phyloP scores from a whole-genome alignment of 2,329 filamentous ascomycete genomes.

The Sclerotiophoma versabilis region DNA sequence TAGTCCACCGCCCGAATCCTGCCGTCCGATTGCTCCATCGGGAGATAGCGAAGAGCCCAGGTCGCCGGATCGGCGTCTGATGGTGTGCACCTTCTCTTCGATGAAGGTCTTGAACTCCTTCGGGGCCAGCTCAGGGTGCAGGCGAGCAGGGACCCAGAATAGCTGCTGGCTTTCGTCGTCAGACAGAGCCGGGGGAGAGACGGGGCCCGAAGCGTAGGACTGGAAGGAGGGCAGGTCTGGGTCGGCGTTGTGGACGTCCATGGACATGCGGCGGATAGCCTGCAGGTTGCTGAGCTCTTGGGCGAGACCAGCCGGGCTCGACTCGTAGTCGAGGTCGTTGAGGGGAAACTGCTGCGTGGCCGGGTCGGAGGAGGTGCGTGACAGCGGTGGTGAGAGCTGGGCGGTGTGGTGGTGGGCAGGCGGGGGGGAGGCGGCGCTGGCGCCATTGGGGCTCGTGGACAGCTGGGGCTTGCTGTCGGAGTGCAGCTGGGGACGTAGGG shows the following conservation, averaged over 20 bases:
- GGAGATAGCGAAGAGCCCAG: slow-evolving; percentile 66
- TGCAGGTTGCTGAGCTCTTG: slow-evolving; percentile 93
- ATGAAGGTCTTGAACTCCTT: slow-evolving; percentile 97
- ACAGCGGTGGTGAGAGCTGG: slow-evolving; percentile 50
- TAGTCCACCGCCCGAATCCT: slow-evolving; percentile 66
- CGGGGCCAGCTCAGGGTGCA: slow-evolving; percentile 93
- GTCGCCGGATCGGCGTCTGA: slow-evolving; percentile 80
- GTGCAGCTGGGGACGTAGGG: slow-evolving; percentile 49
- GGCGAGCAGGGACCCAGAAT: slow-evolving; percentile 93
- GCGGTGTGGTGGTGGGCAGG: slow-evolving; percentile 22
- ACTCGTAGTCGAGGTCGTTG: slow-evolving; percentile 88
- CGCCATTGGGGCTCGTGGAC: slow-evolving; percentile 9
- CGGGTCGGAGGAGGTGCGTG: slow-evolving; percentile 46
- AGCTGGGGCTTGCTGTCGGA: slow-evolving; percentile 29
- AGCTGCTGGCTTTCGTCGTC: slow-evolving; percentile 87
- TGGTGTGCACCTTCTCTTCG: slow-evolving; percentile 89
- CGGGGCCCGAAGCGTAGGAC: slow-evolving; percentile 65
- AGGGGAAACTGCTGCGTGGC: slow-evolving; percentile 72
- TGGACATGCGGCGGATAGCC: slow-evolving; percentile 88
- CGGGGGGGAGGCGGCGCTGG: slow-evolving; percentile 3
- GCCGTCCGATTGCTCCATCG: slow-evolving; percentile 61
- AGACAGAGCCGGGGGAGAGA: slow-evolving; percentile 70
- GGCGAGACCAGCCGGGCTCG: slow-evolving; percentile 85
- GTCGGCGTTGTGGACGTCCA: slow-evolving; percentile 79
- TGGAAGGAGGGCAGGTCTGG: slow-evolving; percentile 79